Evolutionary conservation across 805 yeast species (phyloP).

Genomic region (Barnettozyma californica): DNA sequence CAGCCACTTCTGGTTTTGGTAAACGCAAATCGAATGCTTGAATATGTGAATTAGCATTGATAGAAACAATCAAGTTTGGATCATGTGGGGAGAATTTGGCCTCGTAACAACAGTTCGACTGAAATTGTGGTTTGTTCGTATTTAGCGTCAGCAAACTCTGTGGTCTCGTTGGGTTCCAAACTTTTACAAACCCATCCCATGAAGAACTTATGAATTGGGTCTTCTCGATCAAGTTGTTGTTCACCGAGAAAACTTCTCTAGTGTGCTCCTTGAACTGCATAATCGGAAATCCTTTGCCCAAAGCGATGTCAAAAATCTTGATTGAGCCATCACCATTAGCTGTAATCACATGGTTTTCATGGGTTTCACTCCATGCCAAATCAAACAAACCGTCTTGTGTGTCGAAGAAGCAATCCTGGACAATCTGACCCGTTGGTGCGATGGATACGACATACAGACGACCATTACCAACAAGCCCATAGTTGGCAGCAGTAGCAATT

Average conservation of each 20-base stretch:
- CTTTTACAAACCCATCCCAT: conserved; percentile 87
- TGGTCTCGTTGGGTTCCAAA: conserved; percentile 65
- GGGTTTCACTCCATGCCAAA: conserved; percentile 82
- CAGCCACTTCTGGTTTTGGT: conserved; percentile 51
- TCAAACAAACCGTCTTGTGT: conserved; percentile 94
- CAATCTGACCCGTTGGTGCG: conserved; percentile 56
- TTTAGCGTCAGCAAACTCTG: conserved; percentile 53
- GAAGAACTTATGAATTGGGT: conserved; percentile 67
- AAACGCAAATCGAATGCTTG: conserved; percentile 81
- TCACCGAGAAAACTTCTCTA: conserved; percentile 66
- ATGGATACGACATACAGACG: conserved; percentile 67
- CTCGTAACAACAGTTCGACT: conserved; percentile 64
- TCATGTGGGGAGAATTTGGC: conserved; percentile 84
- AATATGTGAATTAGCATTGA: conserved; percentile 67
- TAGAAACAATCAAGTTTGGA: conserved; percentile 61
- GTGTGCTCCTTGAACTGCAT: conserved; percentile 73
- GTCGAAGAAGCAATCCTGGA: conserved; percentile 56
- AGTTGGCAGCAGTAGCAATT: conserved; percentile 87
- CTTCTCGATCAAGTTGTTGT: conserved; percentile 72
- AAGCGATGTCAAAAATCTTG: conserved; percentile 71
- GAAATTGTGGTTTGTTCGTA: conserved; percentile 26
- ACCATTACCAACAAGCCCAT: conserved; percentile 94
- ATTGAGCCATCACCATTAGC: conserved; percentile 91
- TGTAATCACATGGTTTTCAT: conserved; percentile 77
- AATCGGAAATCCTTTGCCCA: conserved; percentile 59